Conservation (phyloP, 2,329 filamentous ascomycete genomes). For the Pseudophaeomoniella oleicola region DNA sequence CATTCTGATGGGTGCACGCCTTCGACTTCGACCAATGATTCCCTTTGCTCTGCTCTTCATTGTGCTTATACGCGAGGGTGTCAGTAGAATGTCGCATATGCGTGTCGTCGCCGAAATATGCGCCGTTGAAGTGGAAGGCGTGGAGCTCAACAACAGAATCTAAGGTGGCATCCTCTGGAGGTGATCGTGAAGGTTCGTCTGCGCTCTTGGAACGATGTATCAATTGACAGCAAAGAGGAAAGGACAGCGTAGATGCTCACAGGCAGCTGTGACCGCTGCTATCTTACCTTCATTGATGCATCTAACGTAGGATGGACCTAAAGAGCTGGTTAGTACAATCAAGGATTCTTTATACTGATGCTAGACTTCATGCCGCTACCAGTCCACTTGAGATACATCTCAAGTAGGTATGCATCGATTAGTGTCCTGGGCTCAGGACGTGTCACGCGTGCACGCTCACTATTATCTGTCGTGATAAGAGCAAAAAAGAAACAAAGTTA, state of each 20-base stretch:
- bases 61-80: slow-evolving; percentile 58
- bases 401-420: slow-evolving; percentile 66
- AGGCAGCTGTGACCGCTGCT: slow-evolving; percentile 44
- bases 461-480: no score
- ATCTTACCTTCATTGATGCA: slow-evolving; percentile 2
- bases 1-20: slow-evolving; percentile 67
- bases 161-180: slow-evolving; percentile 69
- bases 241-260: slow-evolving; percentile 76
- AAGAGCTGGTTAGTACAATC: slow-evolving; percentile 65
- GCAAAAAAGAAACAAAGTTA: no score
- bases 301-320: slow-evolving; percentile 38
- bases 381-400: slow-evolving; percentile 63
- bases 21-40: slow-evolving; percentile 61
- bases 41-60: slow-evolving; percentile 61
- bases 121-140: slow-evolving; percentile 57
- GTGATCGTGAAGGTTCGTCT: slow-evolving; percentile 59
- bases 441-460: no score
- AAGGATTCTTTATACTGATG: slow-evolving; percentile 64
- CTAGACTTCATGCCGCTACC: slow-evolving; percentile 75
- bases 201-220: slow-evolving; percentile 63
- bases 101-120: slow-evolving; percentile 73
- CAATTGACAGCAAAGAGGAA: slow-evolving; percentile 74
- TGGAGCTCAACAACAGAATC: slow-evolving; percentile 59
- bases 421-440: slow-evolving; percentile 61
- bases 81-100: slow-evolving; percentile 68